phyloP scores from a whole-genome alignment of 345 rosid species.

The Tarenaya hassleriana region DNA sequence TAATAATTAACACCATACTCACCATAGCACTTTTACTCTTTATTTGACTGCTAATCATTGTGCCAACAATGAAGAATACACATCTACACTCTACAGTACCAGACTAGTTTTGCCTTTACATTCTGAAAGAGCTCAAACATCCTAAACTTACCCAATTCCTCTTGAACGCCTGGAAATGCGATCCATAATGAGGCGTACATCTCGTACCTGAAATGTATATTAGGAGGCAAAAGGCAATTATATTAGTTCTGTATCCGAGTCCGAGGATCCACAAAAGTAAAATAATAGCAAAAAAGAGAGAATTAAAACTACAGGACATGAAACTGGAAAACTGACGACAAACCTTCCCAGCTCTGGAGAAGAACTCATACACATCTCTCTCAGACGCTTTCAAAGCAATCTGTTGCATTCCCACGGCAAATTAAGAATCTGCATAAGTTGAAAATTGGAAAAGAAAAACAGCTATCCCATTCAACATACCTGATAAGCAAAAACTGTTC shows the following conservation, averaged over 20 bases:
- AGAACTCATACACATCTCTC: slow-evolving; percentile 89
- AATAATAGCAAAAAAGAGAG: neutral
- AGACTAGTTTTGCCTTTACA: slow-evolving; percentile 1
- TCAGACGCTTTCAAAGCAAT: slow-evolving; percentile 89
- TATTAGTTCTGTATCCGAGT: neutral
- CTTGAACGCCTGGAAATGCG: slow-evolving; percentile 93
- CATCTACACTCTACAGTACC: neutral
- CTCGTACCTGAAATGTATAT: slow-evolving; percentile 64
- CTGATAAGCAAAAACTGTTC: slow-evolving; percentile 99
- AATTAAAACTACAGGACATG: neutral
- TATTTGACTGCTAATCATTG: slow-evolving; percentile 5
- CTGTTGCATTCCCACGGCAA: slow-evolving; percentile 32
- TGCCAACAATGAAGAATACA: neutral
- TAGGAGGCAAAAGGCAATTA: slow-evolving; percentile 2
- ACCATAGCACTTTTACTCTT: neutral
- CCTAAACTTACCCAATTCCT: slow-evolving; percentile 73
- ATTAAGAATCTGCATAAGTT: slow-evolving; percentile 18
- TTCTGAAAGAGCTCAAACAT: neutral
- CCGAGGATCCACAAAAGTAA: slow-evolving; percentile 12
- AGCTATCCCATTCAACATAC: slow-evolving; percentile 29
- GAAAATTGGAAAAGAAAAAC: slow-evolving; percentile 2
- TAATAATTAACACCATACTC: slow-evolving; percentile 9
- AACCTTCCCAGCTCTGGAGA: slow-evolving; percentile 98
- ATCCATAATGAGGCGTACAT: slow-evolving; percentile 96
- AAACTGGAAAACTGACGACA: slow-evolving; percentile 20